These are phyloP conservation scores for Stramenopiles sp. DNA, from an alignment of 352 stramenopile genomes.

Conservation along the genomic window DNA sequence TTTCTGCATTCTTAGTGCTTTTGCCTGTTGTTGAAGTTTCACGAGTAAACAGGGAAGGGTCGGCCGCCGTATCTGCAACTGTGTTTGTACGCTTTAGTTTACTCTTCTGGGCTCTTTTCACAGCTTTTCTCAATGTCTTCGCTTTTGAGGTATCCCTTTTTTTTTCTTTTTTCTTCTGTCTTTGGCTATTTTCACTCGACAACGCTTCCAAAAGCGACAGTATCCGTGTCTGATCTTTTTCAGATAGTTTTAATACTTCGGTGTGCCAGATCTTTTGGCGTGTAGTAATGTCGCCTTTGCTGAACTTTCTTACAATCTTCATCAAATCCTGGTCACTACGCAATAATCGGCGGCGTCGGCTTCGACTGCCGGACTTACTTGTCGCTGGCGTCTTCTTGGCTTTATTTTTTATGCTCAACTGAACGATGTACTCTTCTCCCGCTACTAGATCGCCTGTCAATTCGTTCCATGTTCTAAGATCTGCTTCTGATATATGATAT, in stretches of 20 bases:
- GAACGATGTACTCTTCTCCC: slow-evolving; percentile 6
- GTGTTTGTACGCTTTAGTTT: too few relatives aligned
- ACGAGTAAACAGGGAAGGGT: too few relatives aligned
- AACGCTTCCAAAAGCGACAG: background rate
- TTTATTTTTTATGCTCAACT: background rate
- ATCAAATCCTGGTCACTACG: background rate
- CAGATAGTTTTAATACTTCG: slow-evolving; percentile 8
- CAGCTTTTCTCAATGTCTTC: background rate
- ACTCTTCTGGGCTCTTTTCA: background rate
- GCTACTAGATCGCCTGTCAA: background rate
- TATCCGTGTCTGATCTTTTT: background rate
- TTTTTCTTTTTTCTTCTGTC: background rate
- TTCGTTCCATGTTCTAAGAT: slow-evolving; percentile 4
- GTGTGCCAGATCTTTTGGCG: background rate
- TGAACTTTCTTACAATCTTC: background rate
- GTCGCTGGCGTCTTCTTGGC: too few relatives aligned
- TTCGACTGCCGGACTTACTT: background rate
- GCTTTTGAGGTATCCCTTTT: background rate
- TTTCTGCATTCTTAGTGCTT: too few relatives aligned
- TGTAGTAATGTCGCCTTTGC: background rate
- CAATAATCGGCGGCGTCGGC: background rate
- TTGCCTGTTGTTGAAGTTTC: too few relatives aligned
- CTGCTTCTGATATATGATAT: background rate
- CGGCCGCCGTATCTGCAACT: too few relatives aligned
- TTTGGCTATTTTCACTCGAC: background rate